phyloP scores from a whole-genome alignment of 306 rosid genomes.

The Gleditsia sinensis region DNA sequence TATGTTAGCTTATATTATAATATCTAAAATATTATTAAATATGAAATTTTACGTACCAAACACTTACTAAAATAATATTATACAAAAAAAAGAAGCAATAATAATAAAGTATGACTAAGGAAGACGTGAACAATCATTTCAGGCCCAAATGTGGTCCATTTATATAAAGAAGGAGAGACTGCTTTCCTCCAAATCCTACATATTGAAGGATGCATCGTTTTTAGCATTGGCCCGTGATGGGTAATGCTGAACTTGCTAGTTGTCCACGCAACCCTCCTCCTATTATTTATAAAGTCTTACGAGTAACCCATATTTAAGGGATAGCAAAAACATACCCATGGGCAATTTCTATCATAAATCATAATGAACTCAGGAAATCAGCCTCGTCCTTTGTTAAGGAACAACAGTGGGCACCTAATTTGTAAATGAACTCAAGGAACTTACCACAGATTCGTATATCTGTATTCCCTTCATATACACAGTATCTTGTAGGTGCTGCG shows the following conservation, averaged over 20 bases:
- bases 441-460: constrained; percentile 79
- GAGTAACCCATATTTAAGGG: no score
- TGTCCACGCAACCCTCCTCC: no score
- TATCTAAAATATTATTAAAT: no score
- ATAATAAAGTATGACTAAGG: background rate
- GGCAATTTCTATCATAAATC: background rate
- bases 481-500: constrained; percentile 74
- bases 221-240: background rate
- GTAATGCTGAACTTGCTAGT: no score
- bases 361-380: background rate
- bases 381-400: background rate
- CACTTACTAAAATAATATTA: no score
- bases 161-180: background rate
- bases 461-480: constrained; percentile 71
- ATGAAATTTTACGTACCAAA: no score
- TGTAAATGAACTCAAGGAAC: constrained; percentile 70
- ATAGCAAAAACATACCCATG: background rate
- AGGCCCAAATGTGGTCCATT: background rate
- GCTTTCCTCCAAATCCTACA: background rate
- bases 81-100: no score
- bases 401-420: constrained; percentile 27
- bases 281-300: no score
- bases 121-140: background rate
- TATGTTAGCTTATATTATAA: no score
- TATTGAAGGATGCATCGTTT: background rate